phyloP scores from a whole-genome alignment of 192 early-diverging fungal species.

The Allomyces arbusculus region DNA sequence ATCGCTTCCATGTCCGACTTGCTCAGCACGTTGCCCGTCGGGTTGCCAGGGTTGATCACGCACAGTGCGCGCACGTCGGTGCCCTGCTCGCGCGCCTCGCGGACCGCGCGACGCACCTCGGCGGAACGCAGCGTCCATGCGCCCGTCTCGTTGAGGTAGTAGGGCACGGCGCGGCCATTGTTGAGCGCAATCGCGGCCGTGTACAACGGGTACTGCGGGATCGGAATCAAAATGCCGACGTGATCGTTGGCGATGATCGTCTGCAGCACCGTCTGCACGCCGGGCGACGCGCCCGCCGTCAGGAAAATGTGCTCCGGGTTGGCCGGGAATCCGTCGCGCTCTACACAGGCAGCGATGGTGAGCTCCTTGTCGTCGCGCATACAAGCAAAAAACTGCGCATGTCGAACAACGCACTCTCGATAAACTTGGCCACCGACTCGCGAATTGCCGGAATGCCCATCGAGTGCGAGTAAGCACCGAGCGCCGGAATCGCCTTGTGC shows the following conservation, averaged over 20 bases:
- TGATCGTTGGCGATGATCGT: constrained; percentile 51
- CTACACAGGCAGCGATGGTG: constrained; percentile 1
- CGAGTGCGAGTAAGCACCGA: constrained; percentile 88
- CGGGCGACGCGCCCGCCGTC: constrained; percentile 83
- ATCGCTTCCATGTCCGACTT: constrained; percentile 75
- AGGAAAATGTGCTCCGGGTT: constrained; percentile 71
- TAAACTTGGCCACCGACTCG: constrained; percentile 74
- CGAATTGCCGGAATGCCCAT: constrained; percentile 72
- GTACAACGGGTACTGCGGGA: constrained; percentile 97
- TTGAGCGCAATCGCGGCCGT: constrained; percentile 72
- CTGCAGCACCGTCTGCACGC: constrained; percentile 79
- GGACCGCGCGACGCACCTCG: constrained; percentile 43
- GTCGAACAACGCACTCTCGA: constrained; percentile 24
- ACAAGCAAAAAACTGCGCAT: too few species aligned
- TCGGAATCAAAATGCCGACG: constrained; percentile 95
- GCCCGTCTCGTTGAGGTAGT: constrained; percentile 72
- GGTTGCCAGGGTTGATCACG: constrained; percentile 98
- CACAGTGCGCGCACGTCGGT: constrained; percentile 80
- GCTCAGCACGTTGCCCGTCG: constrained; percentile 75
- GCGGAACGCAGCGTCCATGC: constrained; percentile 57
- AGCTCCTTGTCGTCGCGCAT: background rate
- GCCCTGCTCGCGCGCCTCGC: constrained; percentile 40
- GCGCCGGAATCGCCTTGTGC: constrained; percentile 43
- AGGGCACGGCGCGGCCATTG: constrained; percentile 71
- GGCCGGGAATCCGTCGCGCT: constrained; percentile 78